A percentile compares a stretch with the other conserved stretches of the same genome.
Conservation (phyloP, 129 eudicot genomes). For the Lactuca sativa region DNA sequence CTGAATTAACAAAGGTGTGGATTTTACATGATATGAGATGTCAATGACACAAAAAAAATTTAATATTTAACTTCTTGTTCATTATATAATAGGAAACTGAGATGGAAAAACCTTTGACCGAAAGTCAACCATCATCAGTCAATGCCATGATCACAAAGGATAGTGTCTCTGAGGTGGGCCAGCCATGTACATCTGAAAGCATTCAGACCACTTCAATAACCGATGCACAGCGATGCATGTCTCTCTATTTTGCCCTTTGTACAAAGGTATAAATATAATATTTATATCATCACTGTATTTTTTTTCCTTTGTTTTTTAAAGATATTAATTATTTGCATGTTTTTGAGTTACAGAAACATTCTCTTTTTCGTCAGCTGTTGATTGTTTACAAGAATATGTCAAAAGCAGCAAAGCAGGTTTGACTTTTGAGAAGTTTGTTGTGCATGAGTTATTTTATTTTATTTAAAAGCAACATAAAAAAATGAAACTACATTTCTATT, state of each 20-base stretch:
- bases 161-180: constrained; percentile 43
- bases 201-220: constrained; percentile 45
- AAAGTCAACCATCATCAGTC: constrained; percentile 32
- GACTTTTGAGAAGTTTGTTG: constrained; percentile 11
- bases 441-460: neutral
- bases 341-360: constrained; percentile 75
- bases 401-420: constrained; percentile 77
- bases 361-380: constrained; percentile 84
- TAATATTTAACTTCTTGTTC: neutral
- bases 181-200: constrained; percentile 46
- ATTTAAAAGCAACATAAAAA: neutral
- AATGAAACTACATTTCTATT: constrained; percentile 1
- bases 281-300: constrained; percentile 1
- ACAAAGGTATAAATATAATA: constrained; percentile 62
- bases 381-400: constrained; percentile 60
- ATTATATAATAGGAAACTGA: constrained; percentile 45
- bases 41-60: neutral
- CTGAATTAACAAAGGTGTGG: constrained; percentile 62
- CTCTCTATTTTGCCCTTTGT: constrained; percentile 94
- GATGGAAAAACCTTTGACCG: constrained; percentile 46
- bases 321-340: neutral
- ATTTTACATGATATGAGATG: constrained; percentile 9
- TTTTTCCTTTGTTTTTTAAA: constrained; percentile 6
- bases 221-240: constrained; percentile 84
- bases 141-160: constrained; percentile 37